These are phyloP conservation scores for Beauveria pseudobassiana DNA, from an alignment of 2,329 filamentous ascomycete genomes.

Conservation along the genomic window DNA sequence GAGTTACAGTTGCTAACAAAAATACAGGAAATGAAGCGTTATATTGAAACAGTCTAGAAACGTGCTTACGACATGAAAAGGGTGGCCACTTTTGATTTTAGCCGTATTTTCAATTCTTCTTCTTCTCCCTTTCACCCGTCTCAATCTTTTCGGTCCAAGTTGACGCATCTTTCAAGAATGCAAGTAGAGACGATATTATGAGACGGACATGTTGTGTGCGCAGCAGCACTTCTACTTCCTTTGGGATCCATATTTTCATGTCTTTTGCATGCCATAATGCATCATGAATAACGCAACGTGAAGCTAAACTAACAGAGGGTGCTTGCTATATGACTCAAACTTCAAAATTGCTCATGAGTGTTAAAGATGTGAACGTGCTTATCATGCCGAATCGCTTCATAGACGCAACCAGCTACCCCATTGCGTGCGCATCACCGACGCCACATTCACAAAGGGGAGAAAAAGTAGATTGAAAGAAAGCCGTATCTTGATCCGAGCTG, in stretches of 20 bases:
- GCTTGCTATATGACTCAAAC: neutral
- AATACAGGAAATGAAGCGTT: slow-evolving; percentile 62
- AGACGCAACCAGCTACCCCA: neutral
- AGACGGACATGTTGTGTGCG: too few species aligned
- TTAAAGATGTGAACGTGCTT: neutral
- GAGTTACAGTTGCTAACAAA: slow-evolving; percentile 14
- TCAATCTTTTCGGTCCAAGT: neutral
- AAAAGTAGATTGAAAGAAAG: neutral
- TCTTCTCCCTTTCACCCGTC: neutral
- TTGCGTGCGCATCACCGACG: neutral
- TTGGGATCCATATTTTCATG: too few species aligned
- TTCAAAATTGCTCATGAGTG: neutral
- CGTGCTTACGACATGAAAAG: neutral
- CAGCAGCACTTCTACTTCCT: too few species aligned
- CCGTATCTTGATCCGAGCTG: neutral
- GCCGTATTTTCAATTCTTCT: neutral
- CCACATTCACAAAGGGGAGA: neutral
- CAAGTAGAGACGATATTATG: too few species aligned
- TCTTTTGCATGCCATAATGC: too few species aligned
- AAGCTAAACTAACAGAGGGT: neutral
- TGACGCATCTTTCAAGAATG: neutral
- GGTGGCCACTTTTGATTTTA: neutral
- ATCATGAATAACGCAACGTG: neutral
- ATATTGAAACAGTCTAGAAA: slow-evolving; percentile 64
- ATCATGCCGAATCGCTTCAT: neutral